Conservation (phyloP, 2,329 filamentous ascomycete genomes). For the Macroventuria anomochaeta region DNA sequence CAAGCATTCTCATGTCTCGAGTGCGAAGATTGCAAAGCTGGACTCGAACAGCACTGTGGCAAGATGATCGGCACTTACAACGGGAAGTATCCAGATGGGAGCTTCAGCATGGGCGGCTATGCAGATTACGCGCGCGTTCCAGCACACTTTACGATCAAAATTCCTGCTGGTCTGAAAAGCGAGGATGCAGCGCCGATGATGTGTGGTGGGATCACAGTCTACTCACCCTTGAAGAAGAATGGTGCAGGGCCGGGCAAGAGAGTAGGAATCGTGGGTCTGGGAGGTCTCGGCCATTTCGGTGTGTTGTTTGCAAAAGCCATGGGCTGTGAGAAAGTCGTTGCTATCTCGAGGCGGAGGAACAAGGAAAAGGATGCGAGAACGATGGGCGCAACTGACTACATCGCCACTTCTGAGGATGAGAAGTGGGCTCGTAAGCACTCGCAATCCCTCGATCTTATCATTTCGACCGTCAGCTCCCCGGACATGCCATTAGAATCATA, state of each 20-base stretch:
- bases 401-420: slow-evolving; percentile 49
- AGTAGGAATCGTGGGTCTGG: slow-evolving; percentile 75
- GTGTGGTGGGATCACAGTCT: slow-evolving; percentile 79
- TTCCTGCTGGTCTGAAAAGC: slow-evolving; percentile 58
- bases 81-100: slow-evolving; percentile 61
- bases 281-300: slow-evolving; percentile 76
- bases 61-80: slow-evolving; percentile 66
- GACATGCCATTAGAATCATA: slow-evolving; percentile 70
- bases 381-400: slow-evolving; percentile 71
- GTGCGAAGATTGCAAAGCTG: slow-evolving; percentile 61
- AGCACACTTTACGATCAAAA: slow-evolving; percentile 65
- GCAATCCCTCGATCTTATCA: slow-evolving; percentile 66
- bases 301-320: slow-evolving; percentile 74
- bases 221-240: slow-evolving; percentile 70
- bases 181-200: slow-evolving; percentile 71
- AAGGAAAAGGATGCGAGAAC: slow-evolving; percentile 67
- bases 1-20: slow-evolving; percentile 59
- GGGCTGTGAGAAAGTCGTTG: slow-evolving; percentile 70
- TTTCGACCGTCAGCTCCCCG: slow-evolving; percentile 63
- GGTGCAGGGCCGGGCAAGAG: slow-evolving; percentile 72
- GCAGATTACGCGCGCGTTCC: slow-evolving; percentile 62
- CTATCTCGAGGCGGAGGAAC: slow-evolving; percentile 64
- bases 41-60: slow-evolving; percentile 53
- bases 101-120: slow-evolving; percentile 70
- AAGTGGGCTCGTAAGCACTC: slow-evolving; percentile 66